Base-by-base conservation (phyloP, 345 rosid genomes). In the Passiflora organensis region DNA sequence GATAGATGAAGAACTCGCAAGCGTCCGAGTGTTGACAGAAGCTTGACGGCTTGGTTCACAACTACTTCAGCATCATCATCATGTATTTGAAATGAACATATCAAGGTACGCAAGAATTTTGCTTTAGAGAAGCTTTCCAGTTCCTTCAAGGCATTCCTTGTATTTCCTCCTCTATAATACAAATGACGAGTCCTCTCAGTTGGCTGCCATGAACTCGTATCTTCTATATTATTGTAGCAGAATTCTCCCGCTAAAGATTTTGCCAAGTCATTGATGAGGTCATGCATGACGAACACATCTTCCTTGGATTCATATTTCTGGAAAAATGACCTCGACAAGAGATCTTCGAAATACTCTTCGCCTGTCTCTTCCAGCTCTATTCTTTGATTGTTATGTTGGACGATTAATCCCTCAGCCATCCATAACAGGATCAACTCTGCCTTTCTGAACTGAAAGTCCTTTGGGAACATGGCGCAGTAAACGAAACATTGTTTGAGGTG, bases 371-470 rank as follows among this genome's bases (percentile, higher is more conserved):
- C 55, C 38, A 59, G 18, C 5, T 39, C 43, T 22, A 23, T 53
- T 17, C 12, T 41, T 6, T 36, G 48, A 14, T 41, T 19, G 1
- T 48, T 36, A 8, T 52, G 55, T n/a, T n/a, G n/a, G 17, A n/a
- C 55, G n/a, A 66, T 18, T 53, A 66, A 53, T 19, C 71, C 60
- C 18, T 58, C 71, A 11, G 71, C 71, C 71, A 66, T 66, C 65
- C 65, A 66, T 22, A 59, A 54, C 20, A 10, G 16, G 19, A 55
- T 5, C 19, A 55, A 39, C 1, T 39, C 47, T 17, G 39, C 34
- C 18, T 21, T 55, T 4, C 15, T 13, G 13, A 55, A 55, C 15
- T 21, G 21, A 39, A 38, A 55, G 20, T 23, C 59, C 18, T 55
- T 55, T 1, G 59, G 59, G 22, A 55, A 55, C 15, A 51, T 34